Evolutionary conservation across 495 filamentous ascomycete species (phyloP).

Genomic region (Neurospora tetrasperma): DNA sequence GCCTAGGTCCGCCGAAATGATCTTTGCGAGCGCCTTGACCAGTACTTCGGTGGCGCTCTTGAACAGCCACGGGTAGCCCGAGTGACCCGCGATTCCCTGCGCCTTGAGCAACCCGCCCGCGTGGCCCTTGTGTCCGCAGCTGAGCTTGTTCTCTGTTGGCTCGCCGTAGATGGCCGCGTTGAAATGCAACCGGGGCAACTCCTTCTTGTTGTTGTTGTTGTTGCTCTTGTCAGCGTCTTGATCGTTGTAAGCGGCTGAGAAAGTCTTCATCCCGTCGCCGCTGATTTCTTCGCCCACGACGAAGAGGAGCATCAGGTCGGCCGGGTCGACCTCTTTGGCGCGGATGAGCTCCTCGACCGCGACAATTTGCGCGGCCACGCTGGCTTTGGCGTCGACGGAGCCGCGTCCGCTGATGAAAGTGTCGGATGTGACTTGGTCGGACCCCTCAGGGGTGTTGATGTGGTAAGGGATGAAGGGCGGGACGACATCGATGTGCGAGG

Average conservation of each 20-base stretch:
- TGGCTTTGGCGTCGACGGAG: constrained; percentile 81
- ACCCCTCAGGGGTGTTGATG: constrained; percentile 20
- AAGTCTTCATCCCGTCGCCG: constrained; percentile 75
- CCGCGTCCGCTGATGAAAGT: constrained; percentile 57
- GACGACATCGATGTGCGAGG: constrained; percentile 63
- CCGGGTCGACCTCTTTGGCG: constrained; percentile 27
- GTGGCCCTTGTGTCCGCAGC: constrained; percentile 83
- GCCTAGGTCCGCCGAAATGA: constrained; percentile 61
- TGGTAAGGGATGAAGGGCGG: constrained; percentile 64
- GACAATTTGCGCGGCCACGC: constrained; percentile 68
- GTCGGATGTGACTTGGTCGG: constrained; percentile 34
- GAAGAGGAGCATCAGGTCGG: constrained; percentile 63
- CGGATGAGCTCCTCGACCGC: constrained; percentile 54
- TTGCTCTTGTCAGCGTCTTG: constrained; percentile 25
- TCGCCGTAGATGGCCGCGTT: constrained; percentile 77
- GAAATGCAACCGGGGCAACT: constrained; percentile 6
- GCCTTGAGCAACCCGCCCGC: constrained; percentile 52
- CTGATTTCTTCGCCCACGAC: constrained; percentile 80
- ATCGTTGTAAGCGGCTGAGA: constrained; percentile 39
- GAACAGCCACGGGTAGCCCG: constrained; percentile 81
- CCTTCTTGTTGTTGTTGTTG: neutral
- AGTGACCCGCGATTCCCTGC: constrained; percentile 71
- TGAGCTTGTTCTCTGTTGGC: constrained; percentile 78
- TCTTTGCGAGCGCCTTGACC: constrained; percentile 50
- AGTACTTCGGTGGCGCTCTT: constrained; percentile 68